Base-by-base conservation (phyloP, 108 stramenopile species). In the Chaetoceros tenuissimus region DNA sequence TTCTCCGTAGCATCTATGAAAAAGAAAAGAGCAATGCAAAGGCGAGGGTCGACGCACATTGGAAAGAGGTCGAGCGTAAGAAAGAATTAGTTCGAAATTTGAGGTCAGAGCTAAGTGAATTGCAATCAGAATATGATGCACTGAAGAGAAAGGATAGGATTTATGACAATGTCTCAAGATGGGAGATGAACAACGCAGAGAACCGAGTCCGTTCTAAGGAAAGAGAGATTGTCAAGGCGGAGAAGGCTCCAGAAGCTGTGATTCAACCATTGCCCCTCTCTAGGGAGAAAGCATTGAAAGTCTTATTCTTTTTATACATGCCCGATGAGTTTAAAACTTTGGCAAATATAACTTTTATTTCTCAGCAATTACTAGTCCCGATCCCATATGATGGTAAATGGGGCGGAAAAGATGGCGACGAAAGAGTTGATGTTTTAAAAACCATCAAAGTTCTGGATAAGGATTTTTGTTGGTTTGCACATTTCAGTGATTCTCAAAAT, bases 271-370 rank as follows among this genome's bases (percentile, higher is more conserved):
- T 69, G n/a, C 68, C 68, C 3, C 22, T 29, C 20, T 18, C 52
- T 18, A 31, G 45, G 19, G 24, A 59, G 19, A 58, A 34, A 31
- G 65, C 74, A 18, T 31, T 71, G 54, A 57, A 59, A 21, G 64
- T 75, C 21, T 46, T 75, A 18, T 75, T 75, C 49, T 75, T 71
- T 24, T 23, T 67, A 21, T 47, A 71, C 51, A 75, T 75, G 74
- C 74, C 74, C 3, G 34, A 22, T 3, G 24, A 30, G 3, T 66
- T 71, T 53, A 63, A 66, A 34, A 31, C 59, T 16, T 46, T 75
- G 19, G 53, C 74, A 29, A 59, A 52, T 24, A 59, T 75, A 21
- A 75, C 69, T 46, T 69, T 66, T 46, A 68, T 62, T 48, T 58
- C 74, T 18, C 64, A 75, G 23, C 64, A 70, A 53, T 47, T 75